phyloP scores from a whole-genome alignment of 768 basidiomycete species.

The Termitomyces sp. region DNA sequence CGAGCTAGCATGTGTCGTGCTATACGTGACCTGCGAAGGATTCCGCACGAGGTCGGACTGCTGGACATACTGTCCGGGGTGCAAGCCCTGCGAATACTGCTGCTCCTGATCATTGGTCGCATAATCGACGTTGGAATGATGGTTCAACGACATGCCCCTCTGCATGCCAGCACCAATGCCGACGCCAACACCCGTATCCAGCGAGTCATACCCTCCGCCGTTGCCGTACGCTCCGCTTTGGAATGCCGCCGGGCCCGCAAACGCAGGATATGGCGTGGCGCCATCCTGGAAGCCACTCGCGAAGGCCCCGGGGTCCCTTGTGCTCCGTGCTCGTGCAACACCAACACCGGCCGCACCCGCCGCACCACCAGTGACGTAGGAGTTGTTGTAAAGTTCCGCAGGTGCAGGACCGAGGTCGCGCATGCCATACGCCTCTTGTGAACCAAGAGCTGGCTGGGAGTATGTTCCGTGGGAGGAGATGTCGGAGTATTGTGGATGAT shows the following conservation, averaged over 20 bases:
- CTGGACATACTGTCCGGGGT: background rate
- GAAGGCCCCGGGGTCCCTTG: conserved; percentile 21
- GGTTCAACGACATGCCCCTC: conserved; percentile 17
- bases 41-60: background rate
- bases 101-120: background rate
- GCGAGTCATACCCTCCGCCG: background rate
- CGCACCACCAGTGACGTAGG: conserved; percentile 11
- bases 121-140: background rate
- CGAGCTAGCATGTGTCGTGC: background rate
- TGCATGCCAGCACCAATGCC: background rate
- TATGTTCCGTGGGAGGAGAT: conserved; percentile 44
- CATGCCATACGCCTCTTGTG: conserved; percentile 44
- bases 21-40: background rate
- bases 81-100: background rate
- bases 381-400: conserved; percentile 29
- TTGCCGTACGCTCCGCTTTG: conserved; percentile 7
- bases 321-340: conserved; percentile 34
- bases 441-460: conserved; percentile 38
- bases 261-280: conserved; percentile 31
- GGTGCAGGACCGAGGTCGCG: conserved; percentile 17
- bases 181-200: background rate
- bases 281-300: conserved; percentile 31
- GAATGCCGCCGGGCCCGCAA: conserved; percentile 23
- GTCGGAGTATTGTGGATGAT: conserved; percentile 12
- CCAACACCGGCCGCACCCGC: conserved; percentile 38